Conservation (phyloP, 1,284 basidiomycete species). For the Papiliotrema terrestris region DNA sequence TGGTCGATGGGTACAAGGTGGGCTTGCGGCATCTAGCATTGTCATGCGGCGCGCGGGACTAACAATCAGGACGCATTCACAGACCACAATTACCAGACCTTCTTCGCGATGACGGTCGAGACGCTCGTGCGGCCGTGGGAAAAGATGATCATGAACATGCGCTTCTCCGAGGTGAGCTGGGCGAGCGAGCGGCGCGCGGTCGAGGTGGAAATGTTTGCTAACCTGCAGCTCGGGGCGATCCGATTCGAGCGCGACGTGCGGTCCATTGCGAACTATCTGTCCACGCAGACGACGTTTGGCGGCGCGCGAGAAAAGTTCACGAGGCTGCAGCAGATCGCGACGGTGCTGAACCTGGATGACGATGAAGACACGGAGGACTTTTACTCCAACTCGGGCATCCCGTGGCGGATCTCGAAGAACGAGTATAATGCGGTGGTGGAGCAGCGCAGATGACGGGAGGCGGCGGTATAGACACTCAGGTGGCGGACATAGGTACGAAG, state of each 20-base stretch:
- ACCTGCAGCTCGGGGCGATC: constrained; percentile 80
- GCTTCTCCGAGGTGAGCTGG: constrained; percentile 73
- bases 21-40: constrained; percentile 7
- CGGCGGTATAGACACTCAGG: no score
- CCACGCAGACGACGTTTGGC: constrained; percentile 78
- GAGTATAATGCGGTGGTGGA: constrained; percentile 71
- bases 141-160: constrained; percentile 71
- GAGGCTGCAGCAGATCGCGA: constrained; percentile 88
- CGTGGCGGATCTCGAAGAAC: constrained; percentile 74
- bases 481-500: not conserved
- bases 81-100: constrained; percentile 77
- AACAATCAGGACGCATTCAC: constrained; percentile 69
- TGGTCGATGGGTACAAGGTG: constrained; percentile 82
- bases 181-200: not conserved
- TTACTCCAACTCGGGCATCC: constrained; percentile 85
- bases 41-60: not conserved
- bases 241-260: constrained; percentile 93
- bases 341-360: constrained; percentile 84
- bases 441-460: constrained; percentile 51
- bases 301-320: constrained; percentile 88
- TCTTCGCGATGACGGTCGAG: constrained; percentile 81
- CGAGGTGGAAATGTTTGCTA: not conserved
- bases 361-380: constrained; percentile 90
- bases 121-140: constrained; percentile 91
- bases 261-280: constrained; percentile 74